Conservation (phyloP, 140 eudicot genomes). For the Oenanthe javanica region DNA sequence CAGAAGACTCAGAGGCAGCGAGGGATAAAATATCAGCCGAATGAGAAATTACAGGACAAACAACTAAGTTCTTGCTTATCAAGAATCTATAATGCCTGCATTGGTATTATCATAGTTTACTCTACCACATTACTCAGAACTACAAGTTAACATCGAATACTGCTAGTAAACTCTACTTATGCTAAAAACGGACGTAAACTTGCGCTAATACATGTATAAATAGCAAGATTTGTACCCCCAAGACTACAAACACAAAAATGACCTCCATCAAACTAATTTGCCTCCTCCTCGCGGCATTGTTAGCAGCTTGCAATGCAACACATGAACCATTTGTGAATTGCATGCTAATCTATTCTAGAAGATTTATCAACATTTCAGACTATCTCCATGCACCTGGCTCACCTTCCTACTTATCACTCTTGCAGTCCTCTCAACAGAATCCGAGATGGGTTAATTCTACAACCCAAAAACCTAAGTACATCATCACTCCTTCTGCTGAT, state of each 20-base stretch:
- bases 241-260: background rate
- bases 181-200: background rate
- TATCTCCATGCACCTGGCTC: constrained; percentile 5
- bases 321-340: background rate
- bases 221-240: background rate
- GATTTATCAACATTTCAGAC: background rate
- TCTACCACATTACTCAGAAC: background rate
- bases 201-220: background rate
- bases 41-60: background rate
- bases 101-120: background rate
- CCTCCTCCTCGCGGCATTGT: background rate
- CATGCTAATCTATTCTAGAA: background rate
- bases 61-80: background rate
- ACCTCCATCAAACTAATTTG: background rate
- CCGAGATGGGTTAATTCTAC: constrained; percentile 1
- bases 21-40: background rate
- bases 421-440: constrained; percentile 6
- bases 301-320: constrained; percentile 1
- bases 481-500: background rate
- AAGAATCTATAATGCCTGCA: background rate
- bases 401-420: background rate
- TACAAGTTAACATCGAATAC: background rate
- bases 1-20: background rate
- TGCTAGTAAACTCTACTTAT: background rate
- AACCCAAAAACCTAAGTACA: background rate